phyloP scores from a whole-genome alignment of 495 filamentous ascomycete species.

The Pyrenula massariospora region DNA sequence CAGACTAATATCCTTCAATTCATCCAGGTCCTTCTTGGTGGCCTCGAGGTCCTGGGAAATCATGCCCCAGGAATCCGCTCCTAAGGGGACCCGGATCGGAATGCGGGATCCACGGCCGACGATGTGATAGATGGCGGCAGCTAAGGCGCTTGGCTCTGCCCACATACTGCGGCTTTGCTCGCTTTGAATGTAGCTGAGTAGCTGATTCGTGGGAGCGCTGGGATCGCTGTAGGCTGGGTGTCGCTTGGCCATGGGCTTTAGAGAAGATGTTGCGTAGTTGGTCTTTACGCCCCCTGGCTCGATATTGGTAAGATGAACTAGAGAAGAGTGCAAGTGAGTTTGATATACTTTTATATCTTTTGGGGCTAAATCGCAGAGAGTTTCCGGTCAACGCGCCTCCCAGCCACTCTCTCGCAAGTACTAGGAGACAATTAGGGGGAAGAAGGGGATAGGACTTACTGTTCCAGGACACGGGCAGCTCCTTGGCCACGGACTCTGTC shows the following conservation, averaged over 20 bases:
- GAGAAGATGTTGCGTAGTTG: conserved; percentile 19
- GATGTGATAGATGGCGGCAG: conserved; percentile 22
- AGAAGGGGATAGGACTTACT: conserved; percentile 11
- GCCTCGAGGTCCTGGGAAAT: conserved; percentile 20
- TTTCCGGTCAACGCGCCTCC: too few relatives aligned
- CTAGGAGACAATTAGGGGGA: not conserved
- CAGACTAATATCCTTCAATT: conserved; percentile 21
- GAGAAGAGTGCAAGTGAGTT: not conserved
- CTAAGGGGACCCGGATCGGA: conserved; percentile 31
- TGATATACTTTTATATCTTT: too few relatives aligned
- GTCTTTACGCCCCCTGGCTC: conserved; percentile 41
- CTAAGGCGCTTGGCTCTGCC: conserved; percentile 23
- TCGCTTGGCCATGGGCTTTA: conserved; percentile 2
- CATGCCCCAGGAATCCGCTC: conserved; percentile 27
- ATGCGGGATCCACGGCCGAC: conserved; percentile 21
- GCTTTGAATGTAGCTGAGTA: conserved; percentile 20
- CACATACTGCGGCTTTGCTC: conserved; percentile 17
- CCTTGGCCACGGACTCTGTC: conserved; percentile 38
- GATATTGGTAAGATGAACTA: conserved; percentile 33
- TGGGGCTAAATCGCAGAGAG: too few relatives aligned
- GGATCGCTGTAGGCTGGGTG: conserved; percentile 27
- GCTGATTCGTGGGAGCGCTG: conserved; percentile 20
- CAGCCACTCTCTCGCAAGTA: too few relatives aligned
- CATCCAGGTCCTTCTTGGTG: conserved; percentile 19
- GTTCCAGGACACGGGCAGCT: conserved; percentile 39